These are phyloP conservation scores for Debaryomyces coudertii DNA, from an alignment of 1,139 yeast species.

Conservation along the genomic window DNA sequence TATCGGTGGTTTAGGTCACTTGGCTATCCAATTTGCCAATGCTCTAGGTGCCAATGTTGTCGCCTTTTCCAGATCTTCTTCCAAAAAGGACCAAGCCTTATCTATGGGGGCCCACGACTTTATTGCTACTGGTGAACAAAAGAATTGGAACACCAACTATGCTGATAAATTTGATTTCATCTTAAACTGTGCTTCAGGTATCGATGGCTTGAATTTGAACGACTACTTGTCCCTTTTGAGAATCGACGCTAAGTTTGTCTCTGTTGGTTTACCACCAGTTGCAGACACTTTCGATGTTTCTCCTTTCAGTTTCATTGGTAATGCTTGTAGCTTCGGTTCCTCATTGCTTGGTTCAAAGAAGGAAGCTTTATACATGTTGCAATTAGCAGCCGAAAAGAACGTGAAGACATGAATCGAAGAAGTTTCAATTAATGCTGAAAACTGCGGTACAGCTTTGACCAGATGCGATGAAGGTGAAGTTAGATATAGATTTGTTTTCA, in stretches of 20 bases:
- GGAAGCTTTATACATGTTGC: conserved; percentile 42
- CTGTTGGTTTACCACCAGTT: conserved; percentile 56
- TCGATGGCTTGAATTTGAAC: conserved; percentile 37
- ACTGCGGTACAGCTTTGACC: conserved; percentile 31
- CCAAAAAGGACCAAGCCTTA: conserved; percentile 40
- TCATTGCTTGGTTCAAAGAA: conserved; percentile 41
- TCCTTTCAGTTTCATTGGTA: conserved; percentile 31
- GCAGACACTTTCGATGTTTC: conserved; percentile 28
- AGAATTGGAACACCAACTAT: conserved; percentile 34
- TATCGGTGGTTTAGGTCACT: conserved; percentile 52
- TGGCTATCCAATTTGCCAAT: conserved; percentile 44
- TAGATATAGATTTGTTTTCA: conserved; percentile 65
- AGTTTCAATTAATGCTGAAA: conserved; percentile 39
- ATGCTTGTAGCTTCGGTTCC: conserved; percentile 35
- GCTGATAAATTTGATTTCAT: conserved; percentile 48
- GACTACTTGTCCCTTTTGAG: conserved; percentile 36
- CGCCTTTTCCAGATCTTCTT: conserved; percentile 41
- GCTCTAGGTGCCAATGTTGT: conserved; percentile 47
- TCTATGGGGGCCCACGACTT: conserved; percentile 43
- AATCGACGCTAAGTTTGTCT: conserved; percentile 51
- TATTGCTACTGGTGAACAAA: conserved; percentile 41
- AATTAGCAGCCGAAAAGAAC: conserved; percentile 41
- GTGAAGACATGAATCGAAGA: conserved; percentile 48
- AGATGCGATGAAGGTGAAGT: conserved; percentile 54
- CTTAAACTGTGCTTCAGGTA: conserved; percentile 50